These are phyloP conservation scores for Elaeis oleifera DNA, from an alignment of 202 grass and related monocot species.

Conservation along the genomic window DNA sequence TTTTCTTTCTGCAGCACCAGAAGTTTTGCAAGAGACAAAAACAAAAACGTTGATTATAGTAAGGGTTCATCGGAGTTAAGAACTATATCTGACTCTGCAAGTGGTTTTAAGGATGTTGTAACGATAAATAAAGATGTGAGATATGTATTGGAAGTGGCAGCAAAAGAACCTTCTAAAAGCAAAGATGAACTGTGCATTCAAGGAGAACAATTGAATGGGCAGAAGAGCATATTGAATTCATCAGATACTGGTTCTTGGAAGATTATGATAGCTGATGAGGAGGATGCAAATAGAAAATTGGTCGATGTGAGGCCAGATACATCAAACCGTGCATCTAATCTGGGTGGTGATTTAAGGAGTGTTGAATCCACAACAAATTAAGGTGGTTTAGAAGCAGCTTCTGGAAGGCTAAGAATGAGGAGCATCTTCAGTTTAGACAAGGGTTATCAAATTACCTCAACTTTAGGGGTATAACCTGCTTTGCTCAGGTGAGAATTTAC, in stretches of 20 bases:
- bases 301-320: constrained; percentile 15
- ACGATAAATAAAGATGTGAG: constrained; percentile 18
- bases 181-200: constrained; percentile 27
- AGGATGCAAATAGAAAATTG: constrained; percentile 26
- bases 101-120: not conserved
- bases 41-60: constrained; percentile 17
- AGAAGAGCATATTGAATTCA: constrained; percentile 23
- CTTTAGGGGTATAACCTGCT: too few relatives aligned
- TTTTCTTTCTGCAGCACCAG: constrained; percentile 58
- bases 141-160: constrained; percentile 26
- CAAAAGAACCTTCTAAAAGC: constrained; percentile 33
- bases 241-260: constrained; percentile 36
- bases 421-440: constrained; percentile 2
- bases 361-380: constrained; percentile 36
- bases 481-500: too few relatives aligned
- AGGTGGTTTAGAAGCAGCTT: constrained; percentile 63
- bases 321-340: constrained; percentile 22
- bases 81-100: not conserved
- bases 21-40: constrained; percentile 28
- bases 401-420: constrained; percentile 65
- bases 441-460: too few relatives aligned
- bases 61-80: not conserved
- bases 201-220: constrained; percentile 33
- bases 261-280: constrained; percentile 40
- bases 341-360: constrained; percentile 33